These are phyloP conservation scores for Pseudogymnoascus sp. DNA, from an alignment of 2,329 filamentous ascomycete genomes.

Conservation along the genomic window DNA sequence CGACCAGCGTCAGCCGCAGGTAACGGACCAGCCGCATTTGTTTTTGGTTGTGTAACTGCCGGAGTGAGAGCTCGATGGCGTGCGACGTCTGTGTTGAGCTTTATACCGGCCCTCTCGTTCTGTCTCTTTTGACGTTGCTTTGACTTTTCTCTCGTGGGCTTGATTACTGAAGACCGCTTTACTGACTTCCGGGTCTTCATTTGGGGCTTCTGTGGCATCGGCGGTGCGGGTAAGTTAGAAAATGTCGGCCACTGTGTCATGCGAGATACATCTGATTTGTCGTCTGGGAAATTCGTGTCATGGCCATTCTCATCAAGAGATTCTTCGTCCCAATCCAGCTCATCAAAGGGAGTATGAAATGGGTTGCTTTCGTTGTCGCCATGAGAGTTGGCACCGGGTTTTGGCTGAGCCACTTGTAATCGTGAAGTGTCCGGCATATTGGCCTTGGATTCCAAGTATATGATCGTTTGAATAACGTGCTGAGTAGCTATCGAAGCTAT, in stretches of 20 bases:
- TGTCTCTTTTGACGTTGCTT: slow-evolving; percentile 52
- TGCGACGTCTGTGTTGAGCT: slow-evolving; percentile 61
- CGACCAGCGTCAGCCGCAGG: slow-evolving; percentile 16
- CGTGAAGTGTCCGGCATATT: not conserved
- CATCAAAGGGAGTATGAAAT: slow-evolving; percentile 20
- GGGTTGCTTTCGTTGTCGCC: slow-evolving; percentile 16
- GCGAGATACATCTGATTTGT: slow-evolving; percentile 4
- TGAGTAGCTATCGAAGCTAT: not conserved
- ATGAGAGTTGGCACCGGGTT: not conserved
- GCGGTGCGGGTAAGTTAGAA: slow-evolving; percentile 15
- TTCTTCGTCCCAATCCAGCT: slow-evolving; percentile 17
- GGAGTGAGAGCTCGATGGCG: slow-evolving; percentile 37
- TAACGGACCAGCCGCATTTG: slow-evolving; percentile 3
- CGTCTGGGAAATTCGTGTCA: not conserved
- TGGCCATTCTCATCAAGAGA: slow-evolving; percentile 20
- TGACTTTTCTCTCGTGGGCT: slow-evolving; percentile 41
- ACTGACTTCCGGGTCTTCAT: slow-evolving; percentile 12
- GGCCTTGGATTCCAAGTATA: not conserved
- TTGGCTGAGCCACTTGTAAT: not conserved
- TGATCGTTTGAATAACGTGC: not conserved
- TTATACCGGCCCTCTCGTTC: slow-evolving; percentile 56
- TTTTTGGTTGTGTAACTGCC: slow-evolving; percentile 31
- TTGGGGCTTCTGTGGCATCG: slow-evolving; percentile 16
- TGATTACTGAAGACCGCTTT: slow-evolving; percentile 27
- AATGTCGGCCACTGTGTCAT: slow-evolving; percentile 21